A percentile compares a stretch with the other conserved stretches of the same genome.
Conservation (phyloP, 2,329 filamentous ascomycete genomes). For the Aureobasidium sp. region DNA sequence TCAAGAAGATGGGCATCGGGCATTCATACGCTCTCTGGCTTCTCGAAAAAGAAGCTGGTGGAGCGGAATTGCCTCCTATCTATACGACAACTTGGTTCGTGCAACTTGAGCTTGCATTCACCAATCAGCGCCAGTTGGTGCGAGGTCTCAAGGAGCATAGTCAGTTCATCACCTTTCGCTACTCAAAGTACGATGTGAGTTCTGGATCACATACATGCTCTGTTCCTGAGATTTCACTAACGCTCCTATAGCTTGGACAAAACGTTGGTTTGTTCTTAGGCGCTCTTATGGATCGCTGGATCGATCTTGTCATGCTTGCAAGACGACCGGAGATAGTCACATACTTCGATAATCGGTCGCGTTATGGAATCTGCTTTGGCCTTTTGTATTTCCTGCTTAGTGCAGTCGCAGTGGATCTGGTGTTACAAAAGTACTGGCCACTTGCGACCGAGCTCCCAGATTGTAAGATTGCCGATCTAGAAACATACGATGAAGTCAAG, state of each 20-base stretch:
- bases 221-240: background rate
- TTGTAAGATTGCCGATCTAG: slow-evolving; percentile 8
- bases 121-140: slow-evolving; percentile 47
- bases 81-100: slow-evolving; percentile 54
- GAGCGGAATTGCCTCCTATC: slow-evolving; percentile 44
- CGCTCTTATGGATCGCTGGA: slow-evolving; percentile 51
- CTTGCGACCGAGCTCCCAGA: slow-evolving; percentile 10
- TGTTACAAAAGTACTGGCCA: slow-evolving; percentile 24
- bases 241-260: slow-evolving; percentile 36
- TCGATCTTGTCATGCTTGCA: slow-evolving; percentile 41
- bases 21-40: slow-evolving; percentile 49
- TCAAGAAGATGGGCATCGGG: slow-evolving; percentile 45
- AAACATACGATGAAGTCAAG: slow-evolving; percentile 11
- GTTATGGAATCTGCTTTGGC: slow-evolving; percentile 48
- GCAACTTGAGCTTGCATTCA: slow-evolving; percentile 48
- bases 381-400: slow-evolving; percentile 52
- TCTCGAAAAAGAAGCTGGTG: slow-evolving; percentile 43
- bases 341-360: slow-evolving; percentile 31
- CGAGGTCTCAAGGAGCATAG: slow-evolving; percentile 51
- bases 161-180: slow-evolving; percentile 53
- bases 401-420: slow-evolving; percentile 50
- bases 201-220: background rate
- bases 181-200: slow-evolving; percentile 42
- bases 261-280: slow-evolving; percentile 49
- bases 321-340: slow-evolving; percentile 35